phyloP scores from a whole-genome alignment of 139 green algal genomes.

The Dunaliella sp. region DNA sequence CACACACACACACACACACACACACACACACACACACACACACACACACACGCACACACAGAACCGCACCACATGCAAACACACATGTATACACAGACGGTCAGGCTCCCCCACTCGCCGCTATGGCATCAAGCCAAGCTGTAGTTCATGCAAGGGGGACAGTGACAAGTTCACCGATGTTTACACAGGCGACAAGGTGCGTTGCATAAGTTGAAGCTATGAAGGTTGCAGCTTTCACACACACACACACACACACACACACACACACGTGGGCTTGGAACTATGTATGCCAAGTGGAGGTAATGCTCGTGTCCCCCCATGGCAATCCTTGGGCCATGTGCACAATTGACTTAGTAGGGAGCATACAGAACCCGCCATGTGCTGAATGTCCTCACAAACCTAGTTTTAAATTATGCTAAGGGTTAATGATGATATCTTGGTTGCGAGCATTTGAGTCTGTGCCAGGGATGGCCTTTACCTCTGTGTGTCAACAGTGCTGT shows the following conservation, averaged over 20 bases:
- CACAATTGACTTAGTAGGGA: too few species aligned
- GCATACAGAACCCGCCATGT: too few species aligned
- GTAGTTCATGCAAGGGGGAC: conserved; percentile 20
- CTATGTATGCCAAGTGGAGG: not conserved
- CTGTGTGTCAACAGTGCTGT: too few species aligned
- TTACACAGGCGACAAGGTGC: not conserved
- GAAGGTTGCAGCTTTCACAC: not conserved
- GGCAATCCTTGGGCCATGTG: not conserved
- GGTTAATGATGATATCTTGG: not conserved
- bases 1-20: too few species aligned
- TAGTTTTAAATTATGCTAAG: not conserved
- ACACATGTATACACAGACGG: not conserved
- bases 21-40: too few species aligned
- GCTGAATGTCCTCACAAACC: too few species aligned
- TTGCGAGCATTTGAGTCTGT: not conserved
- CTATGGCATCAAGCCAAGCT: conserved; percentile 30
- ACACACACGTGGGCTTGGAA: too few species aligned
- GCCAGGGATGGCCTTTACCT: too few species aligned
- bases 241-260: too few species aligned
- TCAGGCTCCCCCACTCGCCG: conserved; percentile 24
- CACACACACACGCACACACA: not conserved
- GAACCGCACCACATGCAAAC: too few species aligned
- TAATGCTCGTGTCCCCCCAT: not conserved
- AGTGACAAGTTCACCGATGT: not conserved
- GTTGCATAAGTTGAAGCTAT: not conserved